These are phyloP conservation scores for Phaseolus lunatus DNA, from an alignment of 306 rosid species.

Conservation along the genomic window DNA sequence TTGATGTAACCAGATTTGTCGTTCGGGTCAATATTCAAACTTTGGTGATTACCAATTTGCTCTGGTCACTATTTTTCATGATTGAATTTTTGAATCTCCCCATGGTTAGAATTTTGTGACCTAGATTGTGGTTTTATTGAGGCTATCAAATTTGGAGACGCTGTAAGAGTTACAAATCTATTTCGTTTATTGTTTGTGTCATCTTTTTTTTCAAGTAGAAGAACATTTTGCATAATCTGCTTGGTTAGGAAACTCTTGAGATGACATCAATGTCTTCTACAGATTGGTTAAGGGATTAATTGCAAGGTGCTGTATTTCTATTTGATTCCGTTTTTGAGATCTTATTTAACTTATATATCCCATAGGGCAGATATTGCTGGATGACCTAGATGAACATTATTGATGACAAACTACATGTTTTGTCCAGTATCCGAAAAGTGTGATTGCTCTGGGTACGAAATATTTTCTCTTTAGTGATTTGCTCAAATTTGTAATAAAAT, in stretches of 20 bases:
- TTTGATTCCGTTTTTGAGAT: constrained; percentile 23
- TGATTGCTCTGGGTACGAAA: constrained; percentile 7
- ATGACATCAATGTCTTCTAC: constrained; percentile 17
- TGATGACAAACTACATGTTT: constrained; percentile 23
- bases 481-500: constrained; percentile 14
- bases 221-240: constrained; percentile 30
- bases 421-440: constrained; percentile 20
- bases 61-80: constrained; percentile 1
- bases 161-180: constrained; percentile 1
- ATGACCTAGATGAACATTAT: constrained; percentile 19
- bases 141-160: not conserved
- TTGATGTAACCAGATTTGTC: constrained; percentile 9
- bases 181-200: constrained; percentile 4
- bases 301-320: not conserved
- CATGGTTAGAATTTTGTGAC: constrained; percentile 13
- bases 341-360: constrained; percentile 16
- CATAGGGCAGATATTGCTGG: not conserved
- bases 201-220: constrained; percentile 34
- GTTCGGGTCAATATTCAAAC: constrained; percentile 35
- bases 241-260: constrained; percentile 32
- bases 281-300: constrained; percentile 36
- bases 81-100: constrained; percentile 11
- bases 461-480: constrained; percentile 24
- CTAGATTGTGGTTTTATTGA: constrained; percentile 25
- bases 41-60: constrained; percentile 9